phyloP scores from a whole-genome alignment of 2,329 filamentous ascomycete genomes.

The Claviceps sp. region DNA sequence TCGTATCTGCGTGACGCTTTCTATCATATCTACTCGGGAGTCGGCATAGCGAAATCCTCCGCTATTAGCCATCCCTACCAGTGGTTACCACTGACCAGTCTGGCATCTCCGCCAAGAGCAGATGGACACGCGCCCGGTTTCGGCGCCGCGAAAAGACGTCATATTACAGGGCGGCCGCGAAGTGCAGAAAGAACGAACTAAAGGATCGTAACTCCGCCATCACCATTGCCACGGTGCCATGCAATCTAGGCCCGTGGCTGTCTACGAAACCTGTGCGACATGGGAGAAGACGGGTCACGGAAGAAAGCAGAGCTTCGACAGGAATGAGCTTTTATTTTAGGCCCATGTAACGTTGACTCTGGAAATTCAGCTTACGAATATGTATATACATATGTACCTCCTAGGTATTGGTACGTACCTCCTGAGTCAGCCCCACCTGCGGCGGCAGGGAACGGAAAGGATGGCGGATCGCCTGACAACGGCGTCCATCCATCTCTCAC shows the following conservation, averaged over 20 bases:
- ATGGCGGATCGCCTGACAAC: too few relatives aligned
- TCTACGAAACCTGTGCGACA: neutral
- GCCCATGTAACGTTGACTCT: constrained; percentile 10
- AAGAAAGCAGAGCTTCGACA: neutral
- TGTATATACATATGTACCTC: too few relatives aligned
- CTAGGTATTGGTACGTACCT: too few relatives aligned
- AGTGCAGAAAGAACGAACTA: neutral
- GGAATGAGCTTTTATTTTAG: neutral
- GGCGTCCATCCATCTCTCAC: too few relatives aligned
- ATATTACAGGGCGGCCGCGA: neutral
- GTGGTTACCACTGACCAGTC: neutral
- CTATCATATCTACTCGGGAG: neutral
- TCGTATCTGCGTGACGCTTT: neutral
- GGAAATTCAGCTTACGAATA: too few relatives aligned
- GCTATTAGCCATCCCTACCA: neutral
- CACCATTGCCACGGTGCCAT: too few relatives aligned
- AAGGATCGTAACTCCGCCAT: too few relatives aligned
- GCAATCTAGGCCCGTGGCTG: too few relatives aligned
- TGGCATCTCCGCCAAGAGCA: neutral
- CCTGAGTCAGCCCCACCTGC: too few relatives aligned
- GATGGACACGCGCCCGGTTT: neutral
- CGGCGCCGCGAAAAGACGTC: neutral
- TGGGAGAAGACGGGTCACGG: neutral
- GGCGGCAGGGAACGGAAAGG: too few relatives aligned
- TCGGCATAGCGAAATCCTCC: neutral